Percentiles rank a stretch among this genome's conserved stretches.
phyloP scores from a whole-genome alignment of 78 protist genomes.

The Tieghemostelium lacteum region DNA sequence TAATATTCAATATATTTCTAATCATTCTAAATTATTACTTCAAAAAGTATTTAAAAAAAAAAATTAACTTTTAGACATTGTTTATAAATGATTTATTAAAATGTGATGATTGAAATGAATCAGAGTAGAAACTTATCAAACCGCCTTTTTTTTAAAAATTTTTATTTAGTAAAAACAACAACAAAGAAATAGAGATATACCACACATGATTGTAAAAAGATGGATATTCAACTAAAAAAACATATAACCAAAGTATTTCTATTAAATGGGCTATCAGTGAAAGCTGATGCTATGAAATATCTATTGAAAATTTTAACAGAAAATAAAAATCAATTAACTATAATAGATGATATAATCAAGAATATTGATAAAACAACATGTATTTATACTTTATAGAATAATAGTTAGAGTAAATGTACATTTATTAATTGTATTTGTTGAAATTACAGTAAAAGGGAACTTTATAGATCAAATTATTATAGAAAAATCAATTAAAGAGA shows the following conservation, averaged over 20 bases:
- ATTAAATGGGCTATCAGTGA: constrained; percentile 22
- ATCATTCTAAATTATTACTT: neutral
- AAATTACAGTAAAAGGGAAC: constrained; percentile 19
- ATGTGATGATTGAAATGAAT: neutral
- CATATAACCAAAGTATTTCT: constrained; percentile 35
- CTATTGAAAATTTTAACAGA: neutral
- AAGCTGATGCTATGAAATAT: constrained; percentile 48
- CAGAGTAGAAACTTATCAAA: neutral
- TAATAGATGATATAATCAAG: constrained; percentile 13
- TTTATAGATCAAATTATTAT: neutral
- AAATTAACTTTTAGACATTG: neutral
- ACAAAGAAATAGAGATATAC: neutral
- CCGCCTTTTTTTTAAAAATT: too few species aligned
- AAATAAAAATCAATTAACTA: neutral
- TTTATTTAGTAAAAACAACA: too few species aligned
- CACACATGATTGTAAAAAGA: neutral
- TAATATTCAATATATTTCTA: constrained; percentile 13
- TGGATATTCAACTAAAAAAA: constrained; percentile 59
- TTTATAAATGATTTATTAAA: too few species aligned
- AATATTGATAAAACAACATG: constrained; percentile 51
- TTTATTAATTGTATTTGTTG: neutral
- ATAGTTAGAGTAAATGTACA: neutral
- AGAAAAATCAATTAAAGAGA: neutral
- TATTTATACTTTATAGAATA: neutral
- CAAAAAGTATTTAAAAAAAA: too few species aligned